Evolutionary conservation across 75 land plant genomes (phyloP).

Genomic region (Sequoiadendron giganteum): DNA sequence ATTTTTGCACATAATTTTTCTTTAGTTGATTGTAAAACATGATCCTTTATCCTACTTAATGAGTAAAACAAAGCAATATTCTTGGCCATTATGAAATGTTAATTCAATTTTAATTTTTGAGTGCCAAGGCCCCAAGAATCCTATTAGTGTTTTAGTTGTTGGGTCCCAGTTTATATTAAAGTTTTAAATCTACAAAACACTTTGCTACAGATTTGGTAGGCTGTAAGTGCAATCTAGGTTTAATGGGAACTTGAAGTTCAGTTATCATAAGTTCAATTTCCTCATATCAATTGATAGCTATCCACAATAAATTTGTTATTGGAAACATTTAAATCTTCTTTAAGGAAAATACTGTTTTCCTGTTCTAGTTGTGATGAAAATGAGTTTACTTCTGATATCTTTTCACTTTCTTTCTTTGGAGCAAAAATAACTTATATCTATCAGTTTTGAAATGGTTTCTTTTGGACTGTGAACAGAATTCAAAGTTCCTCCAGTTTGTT

Average conservation of each 20-base stretch:
- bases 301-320: neutral
- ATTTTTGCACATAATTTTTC: neutral
- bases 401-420: neutral
- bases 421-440: neutral
- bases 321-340: neutral
- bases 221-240: neutral
- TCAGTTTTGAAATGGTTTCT: neutral
- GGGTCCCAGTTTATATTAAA: neutral
- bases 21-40: neutral
- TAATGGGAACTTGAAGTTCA: neutral
- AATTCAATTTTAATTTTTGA: neutral
- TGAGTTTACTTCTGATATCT: neutral
- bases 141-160: neutral
- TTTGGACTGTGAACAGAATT: slow-evolving; percentile 57
- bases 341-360: neutral
- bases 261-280: neutral
- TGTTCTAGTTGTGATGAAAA: neutral
- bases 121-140: neutral
- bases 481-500: slow-evolving; percentile 97
- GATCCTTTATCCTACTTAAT: neutral
- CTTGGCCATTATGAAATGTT: neutral
- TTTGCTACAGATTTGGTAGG: neutral
- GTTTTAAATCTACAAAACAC: neutral
- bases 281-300: neutral
- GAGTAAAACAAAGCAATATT: neutral